Evolutionary conservation across 2,329 filamentous ascomycete species (phyloP).

Genomic region (Malbranchea zuffiana): DNA sequence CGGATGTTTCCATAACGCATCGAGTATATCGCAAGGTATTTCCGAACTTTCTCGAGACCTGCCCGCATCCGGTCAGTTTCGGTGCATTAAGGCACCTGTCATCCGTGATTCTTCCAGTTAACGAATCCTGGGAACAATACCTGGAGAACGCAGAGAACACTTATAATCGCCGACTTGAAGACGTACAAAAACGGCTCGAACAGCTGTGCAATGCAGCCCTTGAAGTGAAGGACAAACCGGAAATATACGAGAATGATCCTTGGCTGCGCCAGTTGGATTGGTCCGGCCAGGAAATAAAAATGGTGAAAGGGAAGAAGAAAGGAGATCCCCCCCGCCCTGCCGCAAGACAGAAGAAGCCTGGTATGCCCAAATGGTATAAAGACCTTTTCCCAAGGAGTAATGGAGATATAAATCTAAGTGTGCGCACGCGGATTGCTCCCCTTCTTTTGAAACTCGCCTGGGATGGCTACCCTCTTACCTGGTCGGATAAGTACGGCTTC

Average conservation of each 20-base stretch:
- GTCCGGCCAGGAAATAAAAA: conserved; percentile 83
- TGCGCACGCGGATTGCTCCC: conserved; percentile 78
- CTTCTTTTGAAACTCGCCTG: conserved; percentile 73
- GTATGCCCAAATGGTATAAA: conserved; percentile 94
- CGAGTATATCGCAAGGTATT: conserved; percentile 91
- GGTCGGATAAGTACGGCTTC: conserved; percentile 91
- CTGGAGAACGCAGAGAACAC: conserved; percentile 72
- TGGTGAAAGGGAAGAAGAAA: conserved; percentile 87
- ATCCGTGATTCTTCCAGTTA: conserved; percentile 80
- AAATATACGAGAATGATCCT: conserved; percentile 65
- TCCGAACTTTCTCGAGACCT: conserved; percentile 75
- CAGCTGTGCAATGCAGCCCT: conserved; percentile 67
- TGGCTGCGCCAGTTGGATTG: conserved; percentile 94
- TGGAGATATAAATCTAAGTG: conserved; percentile 60
- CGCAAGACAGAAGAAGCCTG: conserved; percentile 80
- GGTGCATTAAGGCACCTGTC: conserved; percentile 87
- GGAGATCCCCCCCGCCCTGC: conserved; percentile 64
- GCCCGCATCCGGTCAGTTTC: conserved; percentile 95
- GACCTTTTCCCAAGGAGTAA: conserved; percentile 65
- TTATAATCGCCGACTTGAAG: conserved; percentile 64
- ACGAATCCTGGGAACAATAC: conserved; percentile 80
- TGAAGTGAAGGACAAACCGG: conserved; percentile 56
- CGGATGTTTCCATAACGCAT: conserved; percentile 87
- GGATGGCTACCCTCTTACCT: conserved; percentile 80
- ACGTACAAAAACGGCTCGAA: conserved; percentile 64